These are phyloP conservation scores for Baudoinia panamericana DNA, from an alignment of 495 filamentous ascomycete genomes.

Conservation along the genomic window DNA sequence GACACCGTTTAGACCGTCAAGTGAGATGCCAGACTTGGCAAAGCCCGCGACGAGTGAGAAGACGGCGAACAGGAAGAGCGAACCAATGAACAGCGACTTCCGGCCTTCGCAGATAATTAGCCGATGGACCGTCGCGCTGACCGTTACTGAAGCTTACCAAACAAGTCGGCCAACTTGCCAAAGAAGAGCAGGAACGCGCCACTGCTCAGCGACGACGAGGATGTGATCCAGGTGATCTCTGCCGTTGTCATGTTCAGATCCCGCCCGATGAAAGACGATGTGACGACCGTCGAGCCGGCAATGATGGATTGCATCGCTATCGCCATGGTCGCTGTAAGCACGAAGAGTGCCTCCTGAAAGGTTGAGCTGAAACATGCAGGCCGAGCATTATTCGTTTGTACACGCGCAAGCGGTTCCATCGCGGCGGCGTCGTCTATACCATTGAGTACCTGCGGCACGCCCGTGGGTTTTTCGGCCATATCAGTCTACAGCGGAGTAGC, in stretches of 20 bases:
- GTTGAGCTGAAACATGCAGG: slow-evolving; percentile 50
- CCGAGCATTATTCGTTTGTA: slow-evolving; percentile 25
- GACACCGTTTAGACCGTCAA: slow-evolving; percentile 52
- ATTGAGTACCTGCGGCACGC: too few species aligned
- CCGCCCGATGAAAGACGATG: slow-evolving; percentile 48
- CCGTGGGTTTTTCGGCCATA: too few species aligned
- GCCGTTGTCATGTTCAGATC: slow-evolving; percentile 54
- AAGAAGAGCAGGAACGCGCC: slow-evolving; percentile 63
- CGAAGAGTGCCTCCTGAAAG: slow-evolving; percentile 51
- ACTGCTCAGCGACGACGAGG: slow-evolving; percentile 37
- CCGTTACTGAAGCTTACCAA: slow-evolving; percentile 28
- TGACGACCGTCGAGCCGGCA: slow-evolving; percentile 44
- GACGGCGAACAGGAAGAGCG: slow-evolving; percentile 50
- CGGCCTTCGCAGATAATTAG: slow-evolving; percentile 31
- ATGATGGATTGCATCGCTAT: slow-evolving; percentile 51
- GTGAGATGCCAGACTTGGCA: slow-evolving; percentile 46
- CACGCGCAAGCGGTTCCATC: slow-evolving; percentile 3
- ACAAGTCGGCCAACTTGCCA: slow-evolving; percentile 60
- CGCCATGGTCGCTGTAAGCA: slow-evolving; percentile 56
- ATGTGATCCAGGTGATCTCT: slow-evolving; percentile 58
- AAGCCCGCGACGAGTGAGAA: slow-evolving; percentile 47
- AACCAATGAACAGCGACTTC: slow-evolving; percentile 51
- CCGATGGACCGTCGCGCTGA: neutral
- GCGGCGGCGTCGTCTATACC: neutral
- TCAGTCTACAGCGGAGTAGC: too few species aligned